Evolutionary conservation across 768 basidiomycete species (phyloP), one percentile per base, ranked within the genome.

Genomic region (Rhizopogon rudus): DNA sequence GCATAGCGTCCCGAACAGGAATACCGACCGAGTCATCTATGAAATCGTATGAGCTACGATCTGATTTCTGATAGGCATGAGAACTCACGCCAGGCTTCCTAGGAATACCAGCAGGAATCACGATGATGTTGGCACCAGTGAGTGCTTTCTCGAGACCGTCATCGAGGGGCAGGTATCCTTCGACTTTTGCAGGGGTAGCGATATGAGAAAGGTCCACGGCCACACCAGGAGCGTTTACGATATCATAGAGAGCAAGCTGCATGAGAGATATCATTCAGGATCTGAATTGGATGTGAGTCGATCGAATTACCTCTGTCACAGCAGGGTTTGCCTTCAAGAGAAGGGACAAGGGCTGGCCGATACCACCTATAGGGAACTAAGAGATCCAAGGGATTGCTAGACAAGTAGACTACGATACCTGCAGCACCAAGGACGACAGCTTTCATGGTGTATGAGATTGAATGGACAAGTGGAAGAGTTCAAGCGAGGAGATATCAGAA

Each of bases 371-470:
- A 52, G 29, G 40, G 51, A 40, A 48, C 17, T 52, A 33, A 49
- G 41, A 6, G 25, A 50, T 53, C 56, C 40, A 41, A 51, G 45
- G 52, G 8, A 29, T 33, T 45, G 25, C 14, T 22, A 52, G 48
- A 5, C 7, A 49, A 43, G 20, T 4, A 44, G 39, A 13, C 60
- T 3, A 64, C 74, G 4, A 52, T 63, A 91, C 92, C 93, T 72
- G 91, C 88, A 76, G 95, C 95, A 72, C 95, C 95, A 69, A 98
- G 94, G 62, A 98, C 93, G 68, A 92, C 93, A 77, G 84, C 92
- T 74, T 95, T 93, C 25, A 70, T 70, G 68, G 65, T 68, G 63
- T 57, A 29, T 51, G 44, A 64, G 3, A 7, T 33, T 8, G 16
- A 53, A 13, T 22, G 44, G 51, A 57, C 51, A 51, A 40, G 12